Percentiles rank a stretch among this genome's conserved stretches.
These are phyloP conservation scores for Oryza punctata DNA, from an alignment of 176 grass and related monocot species.

Conservation along the genomic window DNA sequence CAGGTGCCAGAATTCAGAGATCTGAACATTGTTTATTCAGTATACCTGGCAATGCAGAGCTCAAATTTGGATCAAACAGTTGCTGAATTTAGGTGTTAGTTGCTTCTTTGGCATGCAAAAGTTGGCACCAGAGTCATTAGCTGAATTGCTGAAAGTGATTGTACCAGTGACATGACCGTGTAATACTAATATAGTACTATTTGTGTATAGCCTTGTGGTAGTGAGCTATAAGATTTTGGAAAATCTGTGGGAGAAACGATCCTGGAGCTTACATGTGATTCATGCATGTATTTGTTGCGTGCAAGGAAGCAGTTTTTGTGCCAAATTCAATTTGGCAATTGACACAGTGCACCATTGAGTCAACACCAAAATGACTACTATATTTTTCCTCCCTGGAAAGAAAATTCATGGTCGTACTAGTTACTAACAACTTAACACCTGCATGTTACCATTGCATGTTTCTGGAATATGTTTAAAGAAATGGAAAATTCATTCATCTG, in stretches of 20 bases:
- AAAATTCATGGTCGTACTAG: background rate
- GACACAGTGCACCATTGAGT: background rate
- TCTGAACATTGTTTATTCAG: background rate
- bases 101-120: background rate
- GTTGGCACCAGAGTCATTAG: background rate
- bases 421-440: background rate
- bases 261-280: slow-evolving; percentile 12
- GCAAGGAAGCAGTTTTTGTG: slow-evolving; percentile 36
- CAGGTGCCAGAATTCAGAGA: slow-evolving; percentile 31
- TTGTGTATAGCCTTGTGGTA: background rate
- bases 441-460: background rate
- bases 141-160: slow-evolving; percentile 40
- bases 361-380: background rate
- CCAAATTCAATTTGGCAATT: background rate
- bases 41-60: background rate
- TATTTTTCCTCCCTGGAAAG: background rate
- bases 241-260: background rate
- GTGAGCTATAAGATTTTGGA: background rate
- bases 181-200: background rate
- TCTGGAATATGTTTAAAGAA: background rate
- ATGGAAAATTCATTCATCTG: background rate
- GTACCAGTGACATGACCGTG: background rate
- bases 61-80: background rate
- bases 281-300: slow-evolving; percentile 28
- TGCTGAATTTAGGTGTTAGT: slow-evolving; percentile 37